These are phyloP conservation scores for Thalassiosira ordinaria DNA, from an alignment of 352 stramenopile species.

Conservation along the genomic window DNA sequence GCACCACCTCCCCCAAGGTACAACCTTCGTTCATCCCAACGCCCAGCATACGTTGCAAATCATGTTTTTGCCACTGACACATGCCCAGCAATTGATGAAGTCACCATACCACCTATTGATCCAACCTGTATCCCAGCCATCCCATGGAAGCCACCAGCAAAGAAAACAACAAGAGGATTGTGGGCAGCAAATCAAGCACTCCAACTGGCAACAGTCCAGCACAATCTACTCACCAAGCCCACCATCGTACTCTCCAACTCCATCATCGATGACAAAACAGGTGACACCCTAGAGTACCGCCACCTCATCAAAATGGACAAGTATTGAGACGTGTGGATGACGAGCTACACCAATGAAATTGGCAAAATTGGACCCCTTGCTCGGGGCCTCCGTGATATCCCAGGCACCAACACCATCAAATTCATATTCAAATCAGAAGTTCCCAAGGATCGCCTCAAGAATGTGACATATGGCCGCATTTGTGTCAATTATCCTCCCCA, in stretches of 20 bases:
- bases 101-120: neutral
- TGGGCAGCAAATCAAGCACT: neutral
- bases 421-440: slow-evolving; percentile 17
- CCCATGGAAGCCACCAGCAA: neutral
- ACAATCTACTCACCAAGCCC: neutral
- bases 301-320: neutral
- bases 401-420: slow-evolving; percentile 25
- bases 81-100: neutral
- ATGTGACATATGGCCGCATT: slow-evolving; percentile 17
- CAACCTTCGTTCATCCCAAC: no score
- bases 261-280: slow-evolving; percentile 6
- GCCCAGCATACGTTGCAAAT: neutral
- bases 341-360: neutral
- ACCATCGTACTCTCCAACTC: neutral
- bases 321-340: neutral
- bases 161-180: neutral
- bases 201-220: neutral
- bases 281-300: slow-evolving; percentile 8
- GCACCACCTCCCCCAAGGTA: neutral
- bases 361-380: slow-evolving; percentile 5
- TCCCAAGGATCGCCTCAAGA: neutral
- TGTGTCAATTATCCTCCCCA: neutral
- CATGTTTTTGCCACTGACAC: neutral
- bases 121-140: neutral
- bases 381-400: neutral